A percentile compares a stretch with the other conserved stretches of the same genome.
These are phyloP conservation scores for Pilaira anomala DNA, from an alignment of 192 early-diverging fungal genomes.

Conservation along the genomic window DNA sequence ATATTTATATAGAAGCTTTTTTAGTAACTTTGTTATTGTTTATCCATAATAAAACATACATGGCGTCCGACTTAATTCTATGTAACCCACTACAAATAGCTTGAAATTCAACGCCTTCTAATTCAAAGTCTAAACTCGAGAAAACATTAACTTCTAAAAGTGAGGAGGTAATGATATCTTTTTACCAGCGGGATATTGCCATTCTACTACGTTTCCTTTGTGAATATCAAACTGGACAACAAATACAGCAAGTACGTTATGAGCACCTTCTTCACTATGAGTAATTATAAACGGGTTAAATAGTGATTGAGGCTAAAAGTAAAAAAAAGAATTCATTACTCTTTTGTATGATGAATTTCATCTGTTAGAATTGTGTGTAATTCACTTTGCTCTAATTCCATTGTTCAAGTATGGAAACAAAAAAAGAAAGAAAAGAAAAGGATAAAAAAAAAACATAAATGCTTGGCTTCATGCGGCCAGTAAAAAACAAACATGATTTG, in stretches of 20 bases:
- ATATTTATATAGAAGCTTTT: not conserved
- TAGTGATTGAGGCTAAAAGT: no score
- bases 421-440: no score
- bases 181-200: constrained; percentile 46
- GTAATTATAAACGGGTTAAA: no score
- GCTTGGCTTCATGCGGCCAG: no score
- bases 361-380: no score
- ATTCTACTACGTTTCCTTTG: constrained; percentile 51
- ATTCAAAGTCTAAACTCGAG: constrained; percentile 47
- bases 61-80: constrained; percentile 42
- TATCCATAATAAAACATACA: constrained; percentile 35
- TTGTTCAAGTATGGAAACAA: no score
- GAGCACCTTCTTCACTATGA: not conserved
- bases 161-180: not conserved
- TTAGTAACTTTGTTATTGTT: constrained; percentile 2
- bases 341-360: no score
- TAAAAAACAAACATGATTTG: no score
- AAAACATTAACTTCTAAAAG: not conserved
- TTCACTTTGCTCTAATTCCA: no score
- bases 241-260: constrained; percentile 48
- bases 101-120: constrained; percentile 50
- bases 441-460: no score
- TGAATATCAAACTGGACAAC: constrained; percentile 50
- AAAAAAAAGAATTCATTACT: no score
- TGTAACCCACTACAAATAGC: constrained; percentile 59